Base-by-base conservation (phyloP, 2,329 filamentous ascomycete species). In the Penicillium janthinellum region DNA sequence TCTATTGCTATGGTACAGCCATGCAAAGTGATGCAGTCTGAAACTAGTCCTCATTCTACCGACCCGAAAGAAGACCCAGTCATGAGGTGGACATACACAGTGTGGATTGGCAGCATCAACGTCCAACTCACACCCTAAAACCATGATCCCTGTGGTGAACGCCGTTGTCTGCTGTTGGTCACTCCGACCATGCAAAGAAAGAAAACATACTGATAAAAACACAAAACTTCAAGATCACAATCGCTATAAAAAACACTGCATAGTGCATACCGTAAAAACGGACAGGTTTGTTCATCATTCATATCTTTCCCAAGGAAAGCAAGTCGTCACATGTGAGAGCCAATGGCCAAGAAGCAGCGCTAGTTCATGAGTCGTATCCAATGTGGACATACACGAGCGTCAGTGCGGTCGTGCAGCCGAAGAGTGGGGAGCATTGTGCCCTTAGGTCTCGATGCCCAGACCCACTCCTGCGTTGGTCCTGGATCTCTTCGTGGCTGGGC, bases 371-470 rank as follows among this genome's bases (percentile, higher is more conserved):
- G 63, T 62, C 63, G 61, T 73, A 72, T 70, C 64, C 61, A 60
- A 49, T 53, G 53, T 25, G 45, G 37, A 17, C 22, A 39, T 56
- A 41, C 25, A 50, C 31, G 12, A 54, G 34, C 37, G 38, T 45
- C 41, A 31, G 31, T n/a, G 41, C 25, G 20, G 39, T 34, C 61
- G 53, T 44, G 56, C 34, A 54, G 45, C 39, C 28, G 39, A 31
- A 49, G 44, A 12, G 50, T 47, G 56, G 22, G 44, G 37, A 17
- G 35, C 8, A 12, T 38, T 39, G 37, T 6, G 37, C 49, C n/a
- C 39, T 70, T 64, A 64, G 54, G 71, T 75, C 50, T 81, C 81
- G 72, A 87, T 86, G 52, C 85, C 84, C 53, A 87, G 73, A 57
- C 85, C 85, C 71, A 86, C 78, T 56, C 76, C 76, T 35, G 79